Conservation (phyloP, 805 yeast genomes). For the Pichia cephalocereana region DNA sequence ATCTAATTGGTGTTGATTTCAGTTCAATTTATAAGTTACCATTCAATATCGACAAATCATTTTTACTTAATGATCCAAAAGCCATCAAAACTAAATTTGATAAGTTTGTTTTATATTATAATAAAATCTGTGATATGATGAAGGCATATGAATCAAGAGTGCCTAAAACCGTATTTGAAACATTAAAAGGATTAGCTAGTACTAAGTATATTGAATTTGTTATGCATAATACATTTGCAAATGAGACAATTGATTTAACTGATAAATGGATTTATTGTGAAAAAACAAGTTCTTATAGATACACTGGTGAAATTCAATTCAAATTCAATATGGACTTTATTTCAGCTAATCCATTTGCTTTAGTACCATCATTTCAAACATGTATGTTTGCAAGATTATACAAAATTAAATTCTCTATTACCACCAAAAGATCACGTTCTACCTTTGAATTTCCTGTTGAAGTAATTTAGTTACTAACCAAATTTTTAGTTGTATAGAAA, state of each 20-base stretch:
- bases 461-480: neutral
- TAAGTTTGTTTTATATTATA: slow-evolving; percentile 6
- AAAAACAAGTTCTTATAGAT: neutral
- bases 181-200: slow-evolving; percentile 5
- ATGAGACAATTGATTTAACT: neutral
- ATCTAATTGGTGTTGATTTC: slow-evolving; percentile 8
- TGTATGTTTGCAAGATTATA: slow-evolving; percentile 7
- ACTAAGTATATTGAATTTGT: neutral
- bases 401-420: neutral
- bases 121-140: slow-evolving; percentile 3
- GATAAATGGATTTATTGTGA: slow-evolving; percentile 4
- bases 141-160: slow-evolving; percentile 6
- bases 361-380: slow-evolving; percentile 9
- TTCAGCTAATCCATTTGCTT: neutral
- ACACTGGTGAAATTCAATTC: neutral
- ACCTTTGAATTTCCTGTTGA: slow-evolving; percentile 4
- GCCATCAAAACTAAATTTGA: neutral
- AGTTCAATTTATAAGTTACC: slow-evolving; percentile 13
- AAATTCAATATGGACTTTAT: neutral
- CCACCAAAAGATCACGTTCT: neutral
- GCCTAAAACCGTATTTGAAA: slow-evolving; percentile 4
- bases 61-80: neutral
- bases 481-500: neutral
- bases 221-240: slow-evolving; percentile 4
- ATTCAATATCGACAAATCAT: slow-evolving; percentile 11